Base-by-base conservation (phyloP, 164 flowering plant species). In the Umbellularia californica region DNA sequence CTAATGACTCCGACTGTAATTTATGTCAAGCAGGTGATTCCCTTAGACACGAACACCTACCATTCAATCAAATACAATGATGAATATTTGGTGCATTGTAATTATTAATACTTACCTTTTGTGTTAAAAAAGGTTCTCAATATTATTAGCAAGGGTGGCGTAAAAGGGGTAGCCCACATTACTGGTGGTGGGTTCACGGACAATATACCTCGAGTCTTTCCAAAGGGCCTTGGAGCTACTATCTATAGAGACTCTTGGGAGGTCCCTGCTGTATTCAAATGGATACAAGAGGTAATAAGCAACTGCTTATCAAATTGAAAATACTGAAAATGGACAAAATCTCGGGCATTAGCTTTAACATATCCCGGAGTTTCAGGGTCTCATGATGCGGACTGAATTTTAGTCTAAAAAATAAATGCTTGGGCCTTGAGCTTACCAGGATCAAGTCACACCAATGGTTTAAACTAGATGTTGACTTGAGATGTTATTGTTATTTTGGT, bases 111-210 rank as follows among this genome's bases (percentile, higher is more conserved):
- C 41, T 19, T 30, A 15, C 47, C n/a, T 5, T 63, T 66, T 28
- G 19, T 3, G 27, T 25, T 7, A 10, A 5, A 62, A 79, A 64
- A 95, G 99, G 98, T 92, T 67, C 95, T 91, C 67, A 87, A 95
- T 71, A 76, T 95, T 33, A 87, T 93, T 68, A 83, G 87, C 84
- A 89, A 87, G 80, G 97, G 93, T 78, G 96, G 99, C 14, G 91
- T 95, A 51, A 95, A 90, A 83, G 99, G 97, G 25, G 85, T 95
- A 74, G 98, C 99, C 50, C 99, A 95, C 79, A 88, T 95, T 76
- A 93, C 99, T 1, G 98, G 99, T 69, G 99, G 99, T 78, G 98
- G 99, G 63, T 93, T 95, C 70, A 95, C 98, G 0, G 99, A 95
- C 77, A 95, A 95, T 69, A 95, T 95, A 70, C 99, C 99, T 50